Base-by-base conservation (phyloP, 2,329 filamentous ascomycete species). In the Penicillium sclerotiorum region DNA sequence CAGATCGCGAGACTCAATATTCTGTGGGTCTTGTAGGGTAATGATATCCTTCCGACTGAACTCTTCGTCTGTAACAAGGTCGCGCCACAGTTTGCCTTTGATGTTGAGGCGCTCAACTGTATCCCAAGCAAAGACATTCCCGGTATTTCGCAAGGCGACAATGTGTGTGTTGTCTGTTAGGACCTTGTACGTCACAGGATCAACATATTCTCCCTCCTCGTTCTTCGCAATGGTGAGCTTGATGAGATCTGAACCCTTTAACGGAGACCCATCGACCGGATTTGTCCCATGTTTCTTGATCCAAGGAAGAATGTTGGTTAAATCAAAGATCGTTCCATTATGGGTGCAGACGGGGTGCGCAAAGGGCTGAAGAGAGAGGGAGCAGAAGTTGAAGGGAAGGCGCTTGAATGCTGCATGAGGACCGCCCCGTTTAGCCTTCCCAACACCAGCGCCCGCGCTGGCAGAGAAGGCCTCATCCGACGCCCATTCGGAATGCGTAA, bases 141-240 rank as follows among this genome's bases (percentile, higher is more conserved):
- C 93, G 50, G 92, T 93, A 47, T 80, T 88, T 49, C 85, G 81
- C 56, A 99, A 80, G 13, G 92, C 93, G 38, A 97, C 90, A 50
- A 99, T 90, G 71, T 97, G 94, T 4, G 94, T 97, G 72, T 97
- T 97, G 70, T 99, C 91, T 39, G 94, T 99, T 65, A 99, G 90
- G 35, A 95, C 89, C 72, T 99, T 99, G 79, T 89, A 97, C 0
- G 92, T 96, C 39, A 99, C 93, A 0, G 94, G 95, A 64, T 99
- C 94, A 56, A 97, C 90, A 64, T 94, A 89, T 62, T 97, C 94
- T 45, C 84, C 88, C 53, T 92, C 88, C 45, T 92, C 89, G 70
- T 97, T 99, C 69, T 93, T 92, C 52, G 89, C 82, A 71, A 97
- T 96, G 67, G 92, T 87, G 57, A 99, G 83, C 65, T 91, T 90